Conservation (phyloP, 202 grass and related monocot species). For the Cymbopogon flexuosus region DNA sequence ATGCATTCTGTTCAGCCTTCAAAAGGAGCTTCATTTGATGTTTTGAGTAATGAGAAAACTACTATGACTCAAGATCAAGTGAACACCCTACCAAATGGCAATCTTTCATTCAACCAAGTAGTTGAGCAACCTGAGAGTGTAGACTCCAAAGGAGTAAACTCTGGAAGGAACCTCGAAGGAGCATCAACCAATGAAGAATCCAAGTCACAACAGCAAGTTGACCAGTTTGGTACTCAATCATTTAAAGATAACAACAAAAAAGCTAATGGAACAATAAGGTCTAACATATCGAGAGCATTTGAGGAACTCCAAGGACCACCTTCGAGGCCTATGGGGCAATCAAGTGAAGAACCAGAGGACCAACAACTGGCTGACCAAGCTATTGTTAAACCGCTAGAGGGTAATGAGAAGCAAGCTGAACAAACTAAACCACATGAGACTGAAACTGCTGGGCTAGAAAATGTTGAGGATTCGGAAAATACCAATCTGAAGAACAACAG, state of each 20-base stretch:
- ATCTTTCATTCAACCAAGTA: constrained; percentile 8
- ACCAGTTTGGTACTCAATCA: not conserved
- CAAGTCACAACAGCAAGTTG: constrained; percentile 2
- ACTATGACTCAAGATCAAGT: not conserved
- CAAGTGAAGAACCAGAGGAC: not conserved
- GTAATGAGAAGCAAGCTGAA: constrained; percentile 14
- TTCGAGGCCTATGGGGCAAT: not conserved
- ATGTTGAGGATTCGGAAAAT: not conserved
- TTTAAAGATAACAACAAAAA: not conserved
- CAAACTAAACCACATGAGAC: not conserved
- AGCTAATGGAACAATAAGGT: not conserved
- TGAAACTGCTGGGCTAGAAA: not conserved
- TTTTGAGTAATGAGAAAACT: not conserved
- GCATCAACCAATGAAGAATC: constrained; percentile 5
- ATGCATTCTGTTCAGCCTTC: constrained; percentile 10
- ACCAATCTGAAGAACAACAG: constrained; percentile 3
- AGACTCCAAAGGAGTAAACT: not conserved
- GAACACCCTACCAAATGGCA: not conserved
- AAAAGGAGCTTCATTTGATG: constrained; percentile 17
- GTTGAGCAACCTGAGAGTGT: not conserved
- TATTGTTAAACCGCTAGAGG: not conserved
- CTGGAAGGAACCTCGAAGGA: not conserved
- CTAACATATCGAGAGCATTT: not conserved
- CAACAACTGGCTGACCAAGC: not conserved
- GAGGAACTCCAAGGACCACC: not conserved